A percentile compares a stretch with the other conserved stretches of the same genome.
phyloP scores from a whole-genome alignment of 257 asterid species.

The Paraleonurus japonicus region DNA sequence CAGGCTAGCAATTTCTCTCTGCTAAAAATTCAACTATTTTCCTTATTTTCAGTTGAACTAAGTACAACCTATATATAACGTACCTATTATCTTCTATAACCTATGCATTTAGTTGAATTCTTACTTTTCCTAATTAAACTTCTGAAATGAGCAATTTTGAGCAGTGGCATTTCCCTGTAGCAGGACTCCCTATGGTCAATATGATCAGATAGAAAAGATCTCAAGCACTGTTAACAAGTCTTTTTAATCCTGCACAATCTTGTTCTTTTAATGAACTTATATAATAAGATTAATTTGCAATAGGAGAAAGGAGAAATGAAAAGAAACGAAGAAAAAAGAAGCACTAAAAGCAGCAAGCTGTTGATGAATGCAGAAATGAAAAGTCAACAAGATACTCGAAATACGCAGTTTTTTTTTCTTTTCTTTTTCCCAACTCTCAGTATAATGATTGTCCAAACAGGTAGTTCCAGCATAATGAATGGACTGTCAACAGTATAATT shows the following conservation, averaged over 20 bases:
- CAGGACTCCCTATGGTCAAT: background rate
- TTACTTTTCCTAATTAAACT: background rate
- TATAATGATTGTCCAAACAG: too few species aligned
- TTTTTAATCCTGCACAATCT: background rate
- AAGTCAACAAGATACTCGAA: background rate
- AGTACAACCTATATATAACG: background rate
- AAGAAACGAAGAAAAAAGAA: background rate
- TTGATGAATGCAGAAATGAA: background rate
- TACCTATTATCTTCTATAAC: background rate
- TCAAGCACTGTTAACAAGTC: background rate
- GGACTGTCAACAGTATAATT: background rate
- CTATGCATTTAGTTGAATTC: background rate
- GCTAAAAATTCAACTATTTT: background rate
- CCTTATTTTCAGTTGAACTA: background rate
- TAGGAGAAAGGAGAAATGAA: background rate
- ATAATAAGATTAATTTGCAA: too few species aligned
- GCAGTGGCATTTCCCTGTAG: background rate
- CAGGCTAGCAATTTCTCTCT: background rate
- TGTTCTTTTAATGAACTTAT: background rate
- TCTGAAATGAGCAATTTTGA: background rate
- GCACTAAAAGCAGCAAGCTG: background rate
- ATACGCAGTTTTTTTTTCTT: too few species aligned
- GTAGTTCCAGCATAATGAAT: background rate
- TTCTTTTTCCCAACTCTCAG: too few species aligned
- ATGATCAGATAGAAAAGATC: background rate